Base-by-base conservation (phyloP, 106 monocot species). In the Apostasia ramifera region DNA sequence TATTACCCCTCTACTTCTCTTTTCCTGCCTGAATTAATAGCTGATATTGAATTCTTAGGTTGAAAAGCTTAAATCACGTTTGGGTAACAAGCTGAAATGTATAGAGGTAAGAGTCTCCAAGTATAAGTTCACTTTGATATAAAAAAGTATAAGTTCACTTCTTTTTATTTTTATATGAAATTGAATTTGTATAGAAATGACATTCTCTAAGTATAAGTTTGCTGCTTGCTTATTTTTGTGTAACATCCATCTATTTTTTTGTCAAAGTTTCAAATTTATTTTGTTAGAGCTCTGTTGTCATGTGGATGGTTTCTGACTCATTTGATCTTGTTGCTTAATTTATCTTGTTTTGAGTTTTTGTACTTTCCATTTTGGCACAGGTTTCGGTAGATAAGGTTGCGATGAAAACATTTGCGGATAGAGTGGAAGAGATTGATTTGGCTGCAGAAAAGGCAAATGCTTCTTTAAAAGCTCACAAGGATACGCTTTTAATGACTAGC, bases 401-500 rank as follows among this genome's bases (percentile, higher is more conserved):
- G 54, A 82, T 89, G 84, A 97, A 75, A 65, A 86, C 95, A 58
- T 43, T 63, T 48, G 76, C 80, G 71, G 86, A 82, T 40, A 82
- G 88, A 77, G 84, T 89, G 6, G 84, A 84, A 71, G 95, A 97
- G 74, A 92, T 97, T n/a, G 59, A 38, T 69, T 68, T 56, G 67
- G 84, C 79, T 79, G 82, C 81, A 77, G 83, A 97, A 74, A 71
- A 81, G 38, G 91, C 76, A 71, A 84, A 82, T 83, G 80, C 86
- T 46, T 85, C 78, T 75, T 66, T 97, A 63, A 82, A 70, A 75
- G 66, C 86, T 71, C 44, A 81, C 53, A 97, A 87, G 71, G 95
- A 97, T 82, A 92, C 89, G 13, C 86, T 97, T 63, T 7, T 97
- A 55, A 61, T 97, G 79, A 97, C 95, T 12, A 97, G 89, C 66